Evolutionary conservation across 441 rosid species (phyloP).

Genomic region (Gossypium gossypioides): DNA sequence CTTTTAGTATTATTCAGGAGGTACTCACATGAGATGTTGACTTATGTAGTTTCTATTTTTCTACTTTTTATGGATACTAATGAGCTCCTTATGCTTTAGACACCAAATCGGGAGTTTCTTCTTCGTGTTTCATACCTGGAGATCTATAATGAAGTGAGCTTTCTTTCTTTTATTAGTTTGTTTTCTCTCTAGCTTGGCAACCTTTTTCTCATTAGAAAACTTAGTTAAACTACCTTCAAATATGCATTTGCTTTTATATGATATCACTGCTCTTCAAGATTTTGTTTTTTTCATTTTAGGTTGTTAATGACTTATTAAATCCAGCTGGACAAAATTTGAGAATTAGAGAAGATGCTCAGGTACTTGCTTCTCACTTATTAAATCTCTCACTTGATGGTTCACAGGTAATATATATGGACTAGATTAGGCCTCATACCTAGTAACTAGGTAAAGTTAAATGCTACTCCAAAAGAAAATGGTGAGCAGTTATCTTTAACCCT

Average conservation of each 20-base stretch:
- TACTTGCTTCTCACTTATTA: conserved; percentile 18
- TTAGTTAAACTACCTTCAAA: conserved; percentile 2
- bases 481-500: not conserved
- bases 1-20: conserved; percentile 96
- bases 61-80: conserved; percentile 14
- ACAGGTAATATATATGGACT: not conserved
- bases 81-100: conserved; percentile 38
- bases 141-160: conserved; percentile 85
- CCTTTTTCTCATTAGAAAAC: conserved; percentile 12
- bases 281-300: conserved; percentile 49
- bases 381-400: not conserved
- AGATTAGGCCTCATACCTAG: not conserved
- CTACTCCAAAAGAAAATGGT: not conserved
- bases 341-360: conserved; percentile 98
- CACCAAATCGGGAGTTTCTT: conserved; percentile 87
- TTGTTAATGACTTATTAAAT: conserved; percentile 87
- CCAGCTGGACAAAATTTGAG: conserved; percentile 96
- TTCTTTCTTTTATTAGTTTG: conserved; percentile 12
- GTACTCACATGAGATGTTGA: conserved; percentile 33
- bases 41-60: conserved; percentile 17
- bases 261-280: conserved; percentile 18
- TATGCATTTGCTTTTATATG: conserved; percentile 15
- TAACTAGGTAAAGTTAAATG: not conserved
- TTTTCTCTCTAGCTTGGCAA: conserved; percentile 6
- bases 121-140: conserved; percentile 95